Percentiles rank a stretch among this genome's conserved stretches.
These are phyloP conservation scores for Leccinum pallidistipes DNA, from an alignment of 1,284 basidiomycete genomes.

Conservation along the genomic window DNA sequence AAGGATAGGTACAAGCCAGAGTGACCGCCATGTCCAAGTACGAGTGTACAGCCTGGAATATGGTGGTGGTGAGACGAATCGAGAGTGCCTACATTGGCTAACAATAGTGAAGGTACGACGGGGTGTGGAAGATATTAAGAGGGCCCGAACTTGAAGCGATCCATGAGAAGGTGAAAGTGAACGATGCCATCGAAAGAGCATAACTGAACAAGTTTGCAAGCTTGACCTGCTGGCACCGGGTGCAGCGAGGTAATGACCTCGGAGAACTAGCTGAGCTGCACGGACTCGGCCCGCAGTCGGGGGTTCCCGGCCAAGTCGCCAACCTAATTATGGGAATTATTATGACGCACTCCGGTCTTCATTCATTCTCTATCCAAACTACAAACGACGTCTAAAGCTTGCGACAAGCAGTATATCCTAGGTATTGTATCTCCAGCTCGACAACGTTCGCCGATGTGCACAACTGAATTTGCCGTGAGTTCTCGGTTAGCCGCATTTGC, in stretches of 20 bases:
- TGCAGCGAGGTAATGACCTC: not conserved
- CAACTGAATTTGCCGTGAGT: too few relatives aligned
- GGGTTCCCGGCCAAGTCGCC: too few relatives aligned
- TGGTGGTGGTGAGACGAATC: constrained; percentile 9
- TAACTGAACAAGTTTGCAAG: constrained; percentile 5
- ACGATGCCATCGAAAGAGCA: constrained; percentile 19
- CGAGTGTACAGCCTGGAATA: constrained; percentile 25
- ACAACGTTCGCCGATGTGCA: too few relatives aligned
- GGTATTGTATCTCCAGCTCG: too few relatives aligned
- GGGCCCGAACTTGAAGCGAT: constrained; percentile 1
- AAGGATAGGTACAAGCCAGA: constrained; percentile 58
- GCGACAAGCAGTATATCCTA: too few relatives aligned
- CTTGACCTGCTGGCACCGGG: not conserved
- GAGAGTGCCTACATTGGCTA: constrained; percentile 3
- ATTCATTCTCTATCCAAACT: too few relatives aligned
- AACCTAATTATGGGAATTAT: too few relatives aligned
- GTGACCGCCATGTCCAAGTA: constrained; percentile 34
- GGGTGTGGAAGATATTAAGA: not conserved
- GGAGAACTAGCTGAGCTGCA: not conserved
- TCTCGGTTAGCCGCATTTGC: too few relatives aligned
- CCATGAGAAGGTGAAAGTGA: constrained; percentile 5
- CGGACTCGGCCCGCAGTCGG: too few relatives aligned
- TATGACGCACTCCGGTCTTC: too few relatives aligned
- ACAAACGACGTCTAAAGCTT: too few relatives aligned
- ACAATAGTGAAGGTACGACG: constrained; percentile 12